Evolutionary conservation across 306 rosid species (phyloP), one percentile per base, ranked within the genome.

Genomic region (Pterocarpus macrocarpus): DNA sequence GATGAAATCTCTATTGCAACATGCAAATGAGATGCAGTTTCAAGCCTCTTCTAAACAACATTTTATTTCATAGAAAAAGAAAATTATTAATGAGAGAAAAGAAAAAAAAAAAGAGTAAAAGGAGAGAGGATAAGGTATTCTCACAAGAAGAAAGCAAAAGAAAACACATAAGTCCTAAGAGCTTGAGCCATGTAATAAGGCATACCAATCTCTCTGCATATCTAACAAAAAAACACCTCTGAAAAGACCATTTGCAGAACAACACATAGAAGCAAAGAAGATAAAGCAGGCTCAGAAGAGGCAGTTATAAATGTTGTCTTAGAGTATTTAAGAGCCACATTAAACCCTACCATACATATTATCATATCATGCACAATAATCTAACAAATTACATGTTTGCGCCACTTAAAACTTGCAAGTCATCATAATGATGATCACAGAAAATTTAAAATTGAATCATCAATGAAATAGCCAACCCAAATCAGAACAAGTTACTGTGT

Each of bases 21-120:
- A 65, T 64, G 53, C 66, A 72, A 17, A 73, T 77, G 63, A 45
- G 73, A 85, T 55, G 63, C 53, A 52, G 36, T 35, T 50, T n/a
- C 65, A 53, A 68, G 32, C 49, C 55, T 59, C 72, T 64, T 73
- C 63, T 53, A 57, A 43, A 56, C 30, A 70, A 75, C 65, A 73
- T 56, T 47, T 47, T 35, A 61, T 35, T 41, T 9, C 41, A 15
- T 53, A 53, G 59, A 14, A n/a, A 5, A n/a, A 14, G 5, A 15
- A 15, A n/a, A 8, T n/a, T 57, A 16, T 13, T 9, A 44, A 65
- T 41, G n/a, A 62, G 35, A 2, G 64, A 53, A 53, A 7, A 47
- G 10, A 47, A 47, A 0, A 22, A 22, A 22, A 22, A 22, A 22
- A 1, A 14, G 28, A 15, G 22, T 53, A n/a, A 53, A n/a, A 53